Percentiles rank a stretch among this genome's conserved stretches.
These are phyloP conservation scores for Xerophyta viscosa DNA, from an alignment of 106 monocot genomes.

Conservation along the genomic window DNA sequence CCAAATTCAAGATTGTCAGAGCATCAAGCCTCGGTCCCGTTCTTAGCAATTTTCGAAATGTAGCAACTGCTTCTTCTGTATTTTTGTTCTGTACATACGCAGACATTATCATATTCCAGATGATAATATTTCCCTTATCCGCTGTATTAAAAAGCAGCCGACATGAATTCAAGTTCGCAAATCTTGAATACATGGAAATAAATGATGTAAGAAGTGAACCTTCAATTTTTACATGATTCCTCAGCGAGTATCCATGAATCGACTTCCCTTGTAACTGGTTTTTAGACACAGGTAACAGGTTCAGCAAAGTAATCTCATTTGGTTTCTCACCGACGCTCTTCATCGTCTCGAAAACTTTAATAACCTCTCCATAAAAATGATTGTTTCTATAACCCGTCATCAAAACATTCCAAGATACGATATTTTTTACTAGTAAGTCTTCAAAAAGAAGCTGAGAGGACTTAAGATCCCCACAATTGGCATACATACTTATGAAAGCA, in stretches of 20 bases:
- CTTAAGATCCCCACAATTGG: conserved; percentile 25
- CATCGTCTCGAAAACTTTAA: conserved; percentile 36
- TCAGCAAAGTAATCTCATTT: conserved; percentile 47
- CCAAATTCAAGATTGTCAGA: conserved; percentile 40
- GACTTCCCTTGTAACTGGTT: conserved; percentile 39
- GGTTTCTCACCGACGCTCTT: conserved; percentile 18
- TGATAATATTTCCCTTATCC: conserved; percentile 28
- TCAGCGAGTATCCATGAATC: conserved; percentile 44
- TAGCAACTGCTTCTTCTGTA: conserved; percentile 14
- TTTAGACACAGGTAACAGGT: conserved; percentile 38
- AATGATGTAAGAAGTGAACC: conserved; percentile 40
- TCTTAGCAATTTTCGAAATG: conserved; percentile 43
- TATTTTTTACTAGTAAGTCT: conserved; percentile 15
- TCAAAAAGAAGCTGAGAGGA: conserved; percentile 27
- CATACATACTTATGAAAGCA: conserved; percentile 67
- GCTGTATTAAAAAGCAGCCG: conserved; percentile 26
- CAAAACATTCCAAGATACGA: conserved; percentile 55
- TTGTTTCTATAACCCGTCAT: conserved; percentile 53
- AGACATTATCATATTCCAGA: conserved; percentile 63
- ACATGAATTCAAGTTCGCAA: conserved; percentile 33
- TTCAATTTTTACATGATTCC: conserved; percentile 29
- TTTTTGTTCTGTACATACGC: conserved; percentile 22
- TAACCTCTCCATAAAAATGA: conserved; percentile 19
- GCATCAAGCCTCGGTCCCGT: conserved; percentile 30
- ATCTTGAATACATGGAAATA: conserved; percentile 54